Evolutionary conservation across 345 rosid genomes (phyloP).

Genomic region (Syzygium jambos): DNA sequence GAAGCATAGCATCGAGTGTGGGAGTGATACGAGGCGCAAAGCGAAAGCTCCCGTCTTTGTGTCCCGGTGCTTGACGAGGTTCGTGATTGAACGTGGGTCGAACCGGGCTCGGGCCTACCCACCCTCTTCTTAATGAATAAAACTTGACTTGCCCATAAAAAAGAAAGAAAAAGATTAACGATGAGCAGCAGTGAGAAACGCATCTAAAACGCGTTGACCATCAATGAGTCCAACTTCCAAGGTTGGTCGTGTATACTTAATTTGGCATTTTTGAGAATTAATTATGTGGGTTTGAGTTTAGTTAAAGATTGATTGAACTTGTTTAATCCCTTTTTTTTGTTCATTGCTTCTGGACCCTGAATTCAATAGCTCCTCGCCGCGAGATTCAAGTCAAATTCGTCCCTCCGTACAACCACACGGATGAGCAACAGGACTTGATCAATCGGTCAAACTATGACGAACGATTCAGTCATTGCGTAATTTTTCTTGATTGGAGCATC

Average conservation of each 20-base stretch:
- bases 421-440: not conserved
- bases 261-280: not conserved
- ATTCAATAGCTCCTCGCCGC: not conserved
- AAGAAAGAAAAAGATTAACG: not conserved
- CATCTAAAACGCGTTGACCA: not conserved
- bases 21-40: not conserved
- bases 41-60: not conserved
- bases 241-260: not conserved
- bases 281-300: not conserved
- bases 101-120: too few relatives aligned
- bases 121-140: not conserved
- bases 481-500: not conserved
- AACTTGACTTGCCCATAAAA: not conserved
- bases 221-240: not conserved
- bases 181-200: not conserved
- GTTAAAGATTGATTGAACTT: not conserved
- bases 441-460: not conserved
- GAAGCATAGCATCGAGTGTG: not conserved
- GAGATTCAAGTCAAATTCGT: not conserved
- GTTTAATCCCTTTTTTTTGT: rapidly evolving
- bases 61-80: too few relatives aligned
- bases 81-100: not conserved
- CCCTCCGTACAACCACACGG: not conserved
- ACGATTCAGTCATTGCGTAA: not conserved
- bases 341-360: not conserved